Base-by-base conservation (phyloP, 148 eudicot genomes). In the Euryodendron excelsum region DNA sequence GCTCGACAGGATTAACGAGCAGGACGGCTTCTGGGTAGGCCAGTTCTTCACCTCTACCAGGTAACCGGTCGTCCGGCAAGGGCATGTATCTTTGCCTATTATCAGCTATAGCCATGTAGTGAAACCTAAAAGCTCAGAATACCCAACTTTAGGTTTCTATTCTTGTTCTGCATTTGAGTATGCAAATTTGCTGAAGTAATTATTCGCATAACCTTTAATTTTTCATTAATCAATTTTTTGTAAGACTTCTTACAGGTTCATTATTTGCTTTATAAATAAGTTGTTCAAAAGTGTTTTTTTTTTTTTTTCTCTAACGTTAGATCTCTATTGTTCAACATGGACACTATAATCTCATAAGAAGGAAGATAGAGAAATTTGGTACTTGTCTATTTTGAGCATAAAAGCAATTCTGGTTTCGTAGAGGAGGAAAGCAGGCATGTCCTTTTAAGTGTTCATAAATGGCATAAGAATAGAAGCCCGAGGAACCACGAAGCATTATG, bases 1-100 rank as follows among this genome's bases (percentile, higher is more conserved):
- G 85, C 78, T 90, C 92, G 14, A 92, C 79, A 53, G 98, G 98
- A 56, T 92, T 87, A 21, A 88, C 88, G 59, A 94, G 94, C 18
- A 85, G 75, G 73, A 90, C 98, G n/a, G 97, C 98, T 86, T 94
- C 98, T 68, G 93, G 90, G 69, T 88, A 94, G 30, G 93, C 94
- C 12, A 94, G 89, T 28, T 84, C 83, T 80, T 94, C 85, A 69
- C 94, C 88, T 81, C 93, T 86, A 77, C 82, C 88, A n/a, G 93
- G 90, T 80, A 87, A 72, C 65, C 98, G 85, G 68, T 94, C 98
- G 61, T 92, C 97, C 36, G 98, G 94, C 76, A 89, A 80, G 37
- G 98, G 98, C 94, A 94, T 89, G 66, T 76, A 82, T 78, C 98
- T 83, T 75, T 81, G 88, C 81, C 98, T 87, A 77, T 89, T 83